These are phyloP conservation scores for Cucumis hystrix DNA, from an alignment of 306 rosid genomes.

Conservation along the genomic window DNA sequence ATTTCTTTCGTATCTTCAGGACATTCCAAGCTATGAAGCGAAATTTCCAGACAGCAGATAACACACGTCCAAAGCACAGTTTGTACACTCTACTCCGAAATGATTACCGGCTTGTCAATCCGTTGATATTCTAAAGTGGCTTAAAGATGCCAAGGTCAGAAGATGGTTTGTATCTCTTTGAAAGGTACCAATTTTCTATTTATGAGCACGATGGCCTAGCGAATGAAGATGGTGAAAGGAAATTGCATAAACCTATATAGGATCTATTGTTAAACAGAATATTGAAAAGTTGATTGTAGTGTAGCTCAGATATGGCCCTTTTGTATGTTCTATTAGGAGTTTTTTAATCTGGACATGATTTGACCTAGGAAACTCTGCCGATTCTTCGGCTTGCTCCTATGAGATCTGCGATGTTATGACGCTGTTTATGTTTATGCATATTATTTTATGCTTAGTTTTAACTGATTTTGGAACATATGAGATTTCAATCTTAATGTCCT, in stretches of 20 bases:
- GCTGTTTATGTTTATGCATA: not conserved
- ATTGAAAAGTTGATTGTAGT: not conserved
- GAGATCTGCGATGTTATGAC: not conserved
- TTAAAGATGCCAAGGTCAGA: not conserved
- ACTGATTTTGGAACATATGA: not conserved
- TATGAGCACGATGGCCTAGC: not conserved
- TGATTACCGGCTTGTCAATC: not conserved
- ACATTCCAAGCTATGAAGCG: conserved; percentile 3
- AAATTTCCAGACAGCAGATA: conserved; percentile 4
- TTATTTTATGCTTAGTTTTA: not conserved
- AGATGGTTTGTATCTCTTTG: not conserved
- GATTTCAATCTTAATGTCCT: not conserved
- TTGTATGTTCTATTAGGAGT: not conserved
- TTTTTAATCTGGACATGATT: not conserved
- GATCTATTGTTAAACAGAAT: not conserved
- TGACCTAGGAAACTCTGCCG: not conserved
- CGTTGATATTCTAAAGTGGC: not conserved
- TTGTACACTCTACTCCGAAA: not conserved
- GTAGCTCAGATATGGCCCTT: not conserved
- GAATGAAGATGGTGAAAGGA: not conserved
- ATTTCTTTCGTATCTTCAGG: not conserved
- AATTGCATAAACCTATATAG: not conserved
- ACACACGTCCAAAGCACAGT: not conserved
- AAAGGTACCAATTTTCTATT: not conserved
- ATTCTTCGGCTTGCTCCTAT: not conserved